phyloP scores from a whole-genome alignment of 192 early-diverging fungal genomes.

The Dispira simplex region DNA sequence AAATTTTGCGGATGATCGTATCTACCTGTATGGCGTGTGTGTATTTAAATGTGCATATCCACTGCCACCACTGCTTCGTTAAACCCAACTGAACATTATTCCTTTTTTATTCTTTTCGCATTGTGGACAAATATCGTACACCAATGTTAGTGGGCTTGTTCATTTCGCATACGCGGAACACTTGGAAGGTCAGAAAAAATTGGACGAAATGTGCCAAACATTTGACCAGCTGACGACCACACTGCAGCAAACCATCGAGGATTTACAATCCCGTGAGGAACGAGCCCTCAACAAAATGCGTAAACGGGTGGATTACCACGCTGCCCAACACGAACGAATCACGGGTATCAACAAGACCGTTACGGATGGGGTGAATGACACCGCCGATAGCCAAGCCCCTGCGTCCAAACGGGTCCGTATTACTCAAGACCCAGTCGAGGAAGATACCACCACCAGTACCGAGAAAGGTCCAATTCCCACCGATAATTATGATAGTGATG shows the following conservation, averaged over 20 bases:
- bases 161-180: constrained; percentile 60
- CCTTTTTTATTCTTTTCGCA: constrained; percentile 19
- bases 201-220: constrained; percentile 30
- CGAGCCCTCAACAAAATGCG: constrained; percentile 3
- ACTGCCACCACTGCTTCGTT: background rate
- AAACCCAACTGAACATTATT: constrained; percentile 18
- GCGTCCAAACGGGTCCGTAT: background rate
- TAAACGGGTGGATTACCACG: too few species aligned
- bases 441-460: background rate
- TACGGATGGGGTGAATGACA: background rate
- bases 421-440: background rate
- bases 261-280: constrained; percentile 13
- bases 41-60: background rate
- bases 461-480: background rate
- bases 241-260: constrained; percentile 15
- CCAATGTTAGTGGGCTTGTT: constrained; percentile 37
- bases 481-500: background rate
- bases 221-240: constrained; percentile 29
- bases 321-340: too few species aligned
- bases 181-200: constrained; percentile 43
- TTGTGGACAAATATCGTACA: constrained; percentile 13
- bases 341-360: background rate
- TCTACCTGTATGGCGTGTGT: background rate
- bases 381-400: background rate
- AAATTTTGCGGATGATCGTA: constrained; percentile 4